Conservation (phyloP, 108 stramenopile genomes). For the Craspedostauros australis region DNA sequence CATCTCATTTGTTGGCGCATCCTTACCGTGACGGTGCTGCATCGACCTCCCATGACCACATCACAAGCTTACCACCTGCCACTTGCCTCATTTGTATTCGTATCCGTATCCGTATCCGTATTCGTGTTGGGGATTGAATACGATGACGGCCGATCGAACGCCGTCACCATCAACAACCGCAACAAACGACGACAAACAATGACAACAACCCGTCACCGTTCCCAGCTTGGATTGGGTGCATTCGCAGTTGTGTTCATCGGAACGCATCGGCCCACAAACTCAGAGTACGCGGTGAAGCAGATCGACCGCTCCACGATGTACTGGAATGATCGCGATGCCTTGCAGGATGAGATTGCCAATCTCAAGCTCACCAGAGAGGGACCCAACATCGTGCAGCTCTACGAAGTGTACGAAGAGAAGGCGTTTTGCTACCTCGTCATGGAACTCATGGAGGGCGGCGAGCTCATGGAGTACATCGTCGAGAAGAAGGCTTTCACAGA, state of each 20-base stretch:
- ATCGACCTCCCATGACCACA: too few species aligned
- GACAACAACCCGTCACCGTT: too few species aligned
- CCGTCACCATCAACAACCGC: too few species aligned
- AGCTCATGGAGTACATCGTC: slow-evolving; percentile 91
- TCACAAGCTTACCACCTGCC: too few species aligned
- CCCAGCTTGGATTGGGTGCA: slow-evolving; percentile 68
- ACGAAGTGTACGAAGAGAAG: slow-evolving; percentile 64
- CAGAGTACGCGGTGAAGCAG: slow-evolving; percentile 68
- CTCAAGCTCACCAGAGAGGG: slow-evolving; percentile 45
- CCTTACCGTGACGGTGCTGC: too few species aligned
- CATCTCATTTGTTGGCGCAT: too few species aligned
- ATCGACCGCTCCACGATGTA: slow-evolving; percentile 68
- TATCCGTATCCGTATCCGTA: too few species aligned
- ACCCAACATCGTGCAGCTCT: slow-evolving; percentile 78
- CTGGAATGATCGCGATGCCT: slow-evolving; percentile 52
- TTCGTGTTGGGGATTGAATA: too few species aligned
- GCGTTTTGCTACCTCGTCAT: slow-evolving; percentile 72
- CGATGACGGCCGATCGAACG: too few species aligned
- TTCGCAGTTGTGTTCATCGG: slow-evolving; percentile 72
- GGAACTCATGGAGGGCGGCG: slow-evolving; percentile 82
- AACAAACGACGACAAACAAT: too few species aligned
- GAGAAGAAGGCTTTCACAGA: slow-evolving; percentile 73
- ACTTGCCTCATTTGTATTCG: too few species aligned
- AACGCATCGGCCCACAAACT: slow-evolving; percentile 41
- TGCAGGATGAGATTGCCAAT: slow-evolving; percentile 63